Evolutionary conservation across 2,329 filamentous ascomycete genomes (phyloP), one percentile per base, ranked within the genome.

Genomic region (Colletotrichum sp.): DNA sequence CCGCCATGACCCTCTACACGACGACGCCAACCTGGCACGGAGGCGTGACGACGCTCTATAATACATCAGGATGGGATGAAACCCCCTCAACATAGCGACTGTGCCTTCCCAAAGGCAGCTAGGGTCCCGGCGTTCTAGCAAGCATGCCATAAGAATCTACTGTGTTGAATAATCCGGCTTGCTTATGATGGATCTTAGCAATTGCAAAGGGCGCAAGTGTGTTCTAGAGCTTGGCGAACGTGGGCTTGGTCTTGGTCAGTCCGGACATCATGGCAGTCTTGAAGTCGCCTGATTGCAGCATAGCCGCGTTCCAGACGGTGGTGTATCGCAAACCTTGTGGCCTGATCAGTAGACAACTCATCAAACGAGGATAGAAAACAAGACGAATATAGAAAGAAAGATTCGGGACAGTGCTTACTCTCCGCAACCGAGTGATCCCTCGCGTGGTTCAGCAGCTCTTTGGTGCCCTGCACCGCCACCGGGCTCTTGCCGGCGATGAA

Each of bases 381-480:
- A 68, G n/a, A 74, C 34, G 32, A 66, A 55, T 55, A 12, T 48
- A n/a, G 38, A 34, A 62, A 67, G 28, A 60, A 34, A 66, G n/a
- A 26, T n/a, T n/a, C 24, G 72, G 60, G 26, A 89, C 12, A 34
- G 34, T 52, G 36, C 91, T 82, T 83, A 93, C 93, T 95, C 79
- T 98, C 95, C 61, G 90, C 91, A 32, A 98, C 91, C 3, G 89
- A 88, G 83, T 96, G 92, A 83, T 98, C 96, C 80, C 95, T 90
- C 38, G 93, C 94, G 81, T 93, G 95, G 84, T 97, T 96, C 81
- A 98, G 82, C 77, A 98, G 85, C 85, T 97, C 94, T 87, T 98
- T 98, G 10, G 96, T 98, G 8, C 94, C 93, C 86, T 95, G 92
- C 78, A 96, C 94, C 2, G 95, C 96, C 26, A 98, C 93, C 0